Percentiles rank a stretch among this genome's conserved stretches.
Conservation (phyloP, 768 basidiomycete species). For the Agaricus subrufescens region DNA sequence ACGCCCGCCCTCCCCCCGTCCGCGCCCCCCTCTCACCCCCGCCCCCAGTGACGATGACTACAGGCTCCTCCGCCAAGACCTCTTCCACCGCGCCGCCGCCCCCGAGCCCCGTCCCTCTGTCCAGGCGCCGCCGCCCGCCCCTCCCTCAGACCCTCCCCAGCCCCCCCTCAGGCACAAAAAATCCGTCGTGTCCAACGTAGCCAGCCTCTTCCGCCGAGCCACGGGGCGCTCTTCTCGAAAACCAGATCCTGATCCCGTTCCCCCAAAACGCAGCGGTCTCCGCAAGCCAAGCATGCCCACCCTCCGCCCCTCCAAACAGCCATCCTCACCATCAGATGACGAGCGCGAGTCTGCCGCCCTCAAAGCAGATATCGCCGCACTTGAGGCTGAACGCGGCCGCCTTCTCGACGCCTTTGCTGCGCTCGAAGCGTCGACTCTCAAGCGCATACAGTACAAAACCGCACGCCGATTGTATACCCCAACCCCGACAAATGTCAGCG, state of each 20-base stretch:
- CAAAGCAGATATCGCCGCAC: constrained; percentile 50
- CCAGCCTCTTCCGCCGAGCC: constrained; percentile 34
- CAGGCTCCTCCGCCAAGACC: constrained; percentile 60
- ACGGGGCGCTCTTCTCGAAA: constrained; percentile 21
- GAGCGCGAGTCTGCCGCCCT: constrained; percentile 38
- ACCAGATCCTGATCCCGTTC: neutral
- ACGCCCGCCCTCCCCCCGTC: constrained; percentile 17
- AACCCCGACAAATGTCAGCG: constrained; percentile 23
- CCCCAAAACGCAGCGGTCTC: neutral
- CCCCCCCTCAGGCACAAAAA: constrained; percentile 18
- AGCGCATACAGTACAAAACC: constrained; percentile 38
- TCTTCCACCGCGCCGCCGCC: constrained; percentile 47
- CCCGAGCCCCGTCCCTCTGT: neutral
- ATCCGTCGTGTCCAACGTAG: constrained; percentile 25
- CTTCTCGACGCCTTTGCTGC: constrained; percentile 66
- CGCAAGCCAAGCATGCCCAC: neutral
- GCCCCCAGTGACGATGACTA: constrained; percentile 65
- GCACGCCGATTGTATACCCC: constrained; percentile 28
- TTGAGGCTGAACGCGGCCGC: constrained; percentile 60
- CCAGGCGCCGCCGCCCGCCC: neutral
- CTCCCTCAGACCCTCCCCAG: neutral
- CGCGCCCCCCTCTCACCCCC: neutral
- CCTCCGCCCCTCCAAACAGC: neutral
- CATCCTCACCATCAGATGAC: neutral
- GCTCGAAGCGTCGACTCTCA: constrained; percentile 55